Evolutionary conservation across 352 stramenopile genomes (phyloP), one percentile per base, ranked within the genome.

Genomic region (Phytopythium boreale): DNA sequence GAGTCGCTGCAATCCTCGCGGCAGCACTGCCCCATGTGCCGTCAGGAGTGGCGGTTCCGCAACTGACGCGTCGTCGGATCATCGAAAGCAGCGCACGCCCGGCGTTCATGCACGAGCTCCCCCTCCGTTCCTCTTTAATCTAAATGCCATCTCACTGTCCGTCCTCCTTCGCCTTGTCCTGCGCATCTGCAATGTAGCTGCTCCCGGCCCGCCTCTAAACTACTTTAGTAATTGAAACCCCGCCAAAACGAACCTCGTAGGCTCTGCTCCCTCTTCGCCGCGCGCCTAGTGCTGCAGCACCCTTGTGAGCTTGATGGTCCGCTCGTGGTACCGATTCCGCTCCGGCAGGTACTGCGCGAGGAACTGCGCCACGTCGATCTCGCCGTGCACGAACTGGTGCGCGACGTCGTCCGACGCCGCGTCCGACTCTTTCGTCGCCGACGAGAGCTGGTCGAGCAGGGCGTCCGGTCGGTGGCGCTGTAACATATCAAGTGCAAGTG

Each of bases 11-110:
- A 93, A 62, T 87, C 85, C 19, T 74, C 78, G 56, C 82, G 81
- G 19, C 84, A 96, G 68, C 84, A 94, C 64, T 97, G 90, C 64
- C 90, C 90, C 41, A 92, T 97, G 87, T 97, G 90, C 61, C 84
- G 90, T 14, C 83, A 95, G 56, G 81, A 95, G 58, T 96, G 88
- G 88, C 79, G 88, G 63, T 96, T 94, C 75, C 76, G 85, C 47
- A 87, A 82, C 56, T 87, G 64, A 86, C 26, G 43, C 20, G 20
- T 7, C 9, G 20, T 7, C 9, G 20, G 41, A 11, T 22, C 41
- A 20, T 22, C 17, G 8, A 22, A 3, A 22, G 5, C 15, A 20
- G 17, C 41, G 3, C 29, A 34, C 29, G 29, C 29, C 4, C 29
- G 29, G 7, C 43, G 43, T 26, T 1, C 19, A 24, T 50, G 43